phyloP scores from a whole-genome alignment of 768 basidiomycete genomes.

The Boletus barrowsii region DNA sequence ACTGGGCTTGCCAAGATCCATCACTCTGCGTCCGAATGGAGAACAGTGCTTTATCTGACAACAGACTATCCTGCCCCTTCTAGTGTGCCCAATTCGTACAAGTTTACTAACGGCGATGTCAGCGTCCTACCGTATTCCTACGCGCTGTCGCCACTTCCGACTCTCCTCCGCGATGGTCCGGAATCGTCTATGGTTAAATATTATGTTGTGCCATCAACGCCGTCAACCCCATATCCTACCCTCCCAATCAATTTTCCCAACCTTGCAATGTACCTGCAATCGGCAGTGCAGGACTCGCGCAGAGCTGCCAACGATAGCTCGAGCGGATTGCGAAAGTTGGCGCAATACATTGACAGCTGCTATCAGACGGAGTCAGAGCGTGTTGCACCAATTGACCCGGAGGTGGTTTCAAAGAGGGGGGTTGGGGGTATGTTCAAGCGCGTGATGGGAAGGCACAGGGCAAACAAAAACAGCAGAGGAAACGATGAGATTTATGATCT shows the following conservation, averaged over 20 bases:
- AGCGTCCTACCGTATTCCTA: slow-evolving; percentile 73
- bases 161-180: slow-evolving; percentile 59
- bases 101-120: slow-evolving; percentile 57
- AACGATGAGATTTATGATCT: slow-evolving; percentile 82
- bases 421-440: slow-evolving; percentile 58
- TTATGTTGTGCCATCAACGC: slow-evolving; percentile 66
- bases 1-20: slow-evolving; percentile 45
- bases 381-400: slow-evolving; percentile 29
- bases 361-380: slow-evolving; percentile 49
- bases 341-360: slow-evolving; percentile 64
- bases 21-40: slow-evolving; percentile 60
- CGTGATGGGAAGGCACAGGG: slow-evolving; percentile 51
- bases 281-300: slow-evolving; percentile 67
- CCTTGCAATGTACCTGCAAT: slow-evolving; percentile 72
- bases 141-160: slow-evolving; percentile 53
- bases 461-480: slow-evolving; percentile 46
- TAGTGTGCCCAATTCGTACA: slow-evolving; percentile 40
- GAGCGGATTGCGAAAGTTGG: slow-evolving; percentile 61
- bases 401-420: slow-evolving; percentile 38
- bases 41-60: slow-evolving; percentile 73
- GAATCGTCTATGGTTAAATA: slow-evolving; percentile 65
- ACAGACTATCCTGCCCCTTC: slow-evolving; percentile 65
- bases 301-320: slow-evolving; percentile 56
- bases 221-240: slow-evolving; percentile 58
- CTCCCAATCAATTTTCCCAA: slow-evolving; percentile 75